These are phyloP conservation scores for Phialophora chinensis DNA, from an alignment of 2,329 filamentous ascomycete species.

Conservation along the genomic window DNA sequence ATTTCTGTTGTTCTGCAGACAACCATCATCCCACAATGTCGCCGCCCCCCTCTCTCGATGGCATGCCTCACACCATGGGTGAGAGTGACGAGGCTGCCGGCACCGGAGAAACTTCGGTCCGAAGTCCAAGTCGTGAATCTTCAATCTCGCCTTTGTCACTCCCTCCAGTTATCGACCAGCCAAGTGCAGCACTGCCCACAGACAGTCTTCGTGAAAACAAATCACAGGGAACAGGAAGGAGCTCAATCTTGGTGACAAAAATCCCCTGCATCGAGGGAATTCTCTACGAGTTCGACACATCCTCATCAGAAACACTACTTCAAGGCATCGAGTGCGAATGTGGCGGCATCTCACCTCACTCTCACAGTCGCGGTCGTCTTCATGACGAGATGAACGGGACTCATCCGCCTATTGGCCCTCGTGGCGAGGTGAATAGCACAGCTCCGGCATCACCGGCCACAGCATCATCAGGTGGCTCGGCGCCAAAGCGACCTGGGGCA, in stretches of 20 bases:
- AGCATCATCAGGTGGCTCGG: slow-evolving; percentile 1
- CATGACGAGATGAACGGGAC: slow-evolving; percentile 30
- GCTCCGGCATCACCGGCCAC: neutral
- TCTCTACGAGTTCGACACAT: neutral
- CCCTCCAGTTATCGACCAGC: neutral
- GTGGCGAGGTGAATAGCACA: slow-evolving; percentile 20
- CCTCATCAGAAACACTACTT: neutral
- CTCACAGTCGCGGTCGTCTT: slow-evolving; percentile 13
- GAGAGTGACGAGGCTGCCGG: neutral
- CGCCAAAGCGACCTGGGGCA: slow-evolving; percentile 49
- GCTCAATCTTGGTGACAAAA: neutral
- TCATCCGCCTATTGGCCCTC: slow-evolving; percentile 13
- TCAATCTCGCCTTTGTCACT: slow-evolving; percentile 1
- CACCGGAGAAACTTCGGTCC: neutral
- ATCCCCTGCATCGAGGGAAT: neutral
- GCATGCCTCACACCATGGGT: neutral
- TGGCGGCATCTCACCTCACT: slow-evolving; percentile 23
- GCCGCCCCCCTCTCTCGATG: neutral
- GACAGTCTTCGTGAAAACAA: neutral
- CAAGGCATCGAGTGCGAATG: slow-evolving; percentile 25
- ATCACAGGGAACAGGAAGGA: neutral
- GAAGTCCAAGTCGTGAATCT: neutral
- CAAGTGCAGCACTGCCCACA: neutral
- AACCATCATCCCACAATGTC: neutral
- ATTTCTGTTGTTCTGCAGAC: neutral